A percentile compares a stretch with the other conserved stretches of the same genome.
Evolutionary conservation across 164 flowering plant genomes (phyloP).

Genomic region (Magnolia sinica): DNA sequence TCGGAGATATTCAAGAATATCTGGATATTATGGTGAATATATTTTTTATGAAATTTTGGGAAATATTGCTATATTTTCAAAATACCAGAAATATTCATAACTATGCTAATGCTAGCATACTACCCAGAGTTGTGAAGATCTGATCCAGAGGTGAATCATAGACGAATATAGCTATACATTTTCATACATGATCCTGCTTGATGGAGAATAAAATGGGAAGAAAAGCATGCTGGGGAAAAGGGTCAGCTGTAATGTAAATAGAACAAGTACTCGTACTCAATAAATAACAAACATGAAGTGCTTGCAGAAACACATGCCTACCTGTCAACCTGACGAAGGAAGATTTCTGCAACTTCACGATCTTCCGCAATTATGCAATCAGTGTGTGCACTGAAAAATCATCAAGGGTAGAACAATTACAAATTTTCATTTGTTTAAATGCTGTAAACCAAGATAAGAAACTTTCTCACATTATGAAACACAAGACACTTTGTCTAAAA

Average conservation of each 20-base stretch:
- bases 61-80: too few relatives aligned
- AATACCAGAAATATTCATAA: too few relatives aligned
- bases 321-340: slow-evolving; percentile 90
- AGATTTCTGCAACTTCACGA: slow-evolving; percentile 59
- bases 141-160: too few relatives aligned
- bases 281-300: too few relatives aligned
- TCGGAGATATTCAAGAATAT: too few relatives aligned
- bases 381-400: slow-evolving; percentile 77
- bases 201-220: neutral
- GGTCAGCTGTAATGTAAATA: neutral
- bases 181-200: neutral
- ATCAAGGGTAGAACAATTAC: neutral
- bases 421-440: neutral
- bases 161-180: too few relatives aligned
- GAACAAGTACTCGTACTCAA: neutral
- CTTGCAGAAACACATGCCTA: slow-evolving; percentile 7
- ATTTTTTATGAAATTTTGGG: too few relatives aligned
- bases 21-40: too few relatives aligned
- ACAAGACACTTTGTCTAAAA: neutral
- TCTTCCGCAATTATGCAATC: slow-evolving; percentile 88
- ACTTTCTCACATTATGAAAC: neutral
- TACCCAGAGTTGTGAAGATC: too few relatives aligned
- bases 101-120: too few relatives aligned
- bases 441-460: neutral
- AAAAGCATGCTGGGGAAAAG: too few relatives aligned